These are phyloP conservation scores for Candida argentea DNA, from an alignment of 805 yeast species.

Conservation along the genomic window DNA sequence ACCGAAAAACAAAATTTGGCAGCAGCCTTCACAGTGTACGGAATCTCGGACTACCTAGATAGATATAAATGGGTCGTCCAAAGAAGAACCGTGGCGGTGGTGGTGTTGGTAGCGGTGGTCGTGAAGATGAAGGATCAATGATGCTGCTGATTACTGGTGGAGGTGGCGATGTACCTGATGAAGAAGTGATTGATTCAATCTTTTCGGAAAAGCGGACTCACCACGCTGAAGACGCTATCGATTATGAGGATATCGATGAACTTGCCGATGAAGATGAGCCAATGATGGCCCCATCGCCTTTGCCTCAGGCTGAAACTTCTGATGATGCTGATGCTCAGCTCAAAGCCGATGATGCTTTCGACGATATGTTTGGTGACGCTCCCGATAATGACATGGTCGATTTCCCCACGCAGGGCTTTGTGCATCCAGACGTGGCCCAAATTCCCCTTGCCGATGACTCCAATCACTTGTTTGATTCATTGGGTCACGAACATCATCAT, in stretches of 20 bases:
- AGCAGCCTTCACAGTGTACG: no score
- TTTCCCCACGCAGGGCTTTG: no score
- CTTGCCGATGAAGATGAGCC: constrained; percentile 89
- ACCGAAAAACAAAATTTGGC: no score
- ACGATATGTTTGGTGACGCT: constrained; percentile 8
- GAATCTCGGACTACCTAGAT: no score
- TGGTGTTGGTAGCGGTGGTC: no score
- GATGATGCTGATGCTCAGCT: constrained; percentile 5
- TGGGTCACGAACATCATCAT: constrained; percentile 5
- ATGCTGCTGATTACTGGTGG: no score
- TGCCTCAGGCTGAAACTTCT: constrained; percentile 21
- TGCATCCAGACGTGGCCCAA: constrained; percentile 30
- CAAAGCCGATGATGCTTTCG: constrained; percentile 14
- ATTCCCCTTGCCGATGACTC: constrained; percentile 15
- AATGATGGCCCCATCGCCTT: no score
- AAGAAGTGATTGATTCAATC: constrained; percentile 27
- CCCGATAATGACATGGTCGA: constrained; percentile 26
- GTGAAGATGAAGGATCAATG: no score
- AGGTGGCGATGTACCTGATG: constrained; percentile 30
- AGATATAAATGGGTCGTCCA: no score
- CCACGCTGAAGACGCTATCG: constrained; percentile 89
- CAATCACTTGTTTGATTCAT: constrained; percentile 11
- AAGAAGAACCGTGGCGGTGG: no score
- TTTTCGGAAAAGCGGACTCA: constrained; percentile 31
- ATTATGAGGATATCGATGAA: constrained; percentile 91